Percentiles rank a stretch among this genome's conserved stretches.
phyloP scores from a whole-genome alignment of 2,329 filamentous ascomycete genomes.

The Monosporascus cannonballus region DNA sequence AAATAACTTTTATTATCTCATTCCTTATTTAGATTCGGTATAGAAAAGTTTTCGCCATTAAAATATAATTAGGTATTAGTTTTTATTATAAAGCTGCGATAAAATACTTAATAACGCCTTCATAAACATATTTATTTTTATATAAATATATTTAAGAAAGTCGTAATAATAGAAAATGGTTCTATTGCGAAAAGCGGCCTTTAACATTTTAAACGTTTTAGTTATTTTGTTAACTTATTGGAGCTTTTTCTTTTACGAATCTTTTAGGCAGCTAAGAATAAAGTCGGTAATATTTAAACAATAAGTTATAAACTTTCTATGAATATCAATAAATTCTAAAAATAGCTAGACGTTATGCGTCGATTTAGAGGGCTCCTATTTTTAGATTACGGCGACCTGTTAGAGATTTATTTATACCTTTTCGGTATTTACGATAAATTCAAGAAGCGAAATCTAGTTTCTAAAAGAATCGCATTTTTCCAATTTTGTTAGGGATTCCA shows the following conservation, averaged over 20 bases:
- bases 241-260: neutral
- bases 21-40: neutral
- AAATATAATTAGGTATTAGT: neutral
- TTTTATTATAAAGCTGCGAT: neutral
- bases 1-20: neutral
- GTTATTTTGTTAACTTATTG: neutral
- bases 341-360: neutral
- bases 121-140: neutral
- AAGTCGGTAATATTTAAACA: neutral
- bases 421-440: too few species aligned
- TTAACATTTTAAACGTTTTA: neutral
- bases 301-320: neutral
- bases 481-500: too few species aligned
- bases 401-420: too few species aligned
- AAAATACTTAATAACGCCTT: neutral
- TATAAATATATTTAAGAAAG: neutral
- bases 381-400: neutral
- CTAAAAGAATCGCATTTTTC: too few species aligned
- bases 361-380: neutral
- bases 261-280: neutral
- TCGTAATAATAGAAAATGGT: neutral
- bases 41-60: neutral
- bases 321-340: neutral
- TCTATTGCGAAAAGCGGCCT: neutral
- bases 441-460: too few species aligned